A percentile compares a stretch with the other conserved stretches of the same genome.
phyloP scores from a whole-genome alignment of 192 early-diverging fungal genomes.

The Backusella australiensis region DNA sequence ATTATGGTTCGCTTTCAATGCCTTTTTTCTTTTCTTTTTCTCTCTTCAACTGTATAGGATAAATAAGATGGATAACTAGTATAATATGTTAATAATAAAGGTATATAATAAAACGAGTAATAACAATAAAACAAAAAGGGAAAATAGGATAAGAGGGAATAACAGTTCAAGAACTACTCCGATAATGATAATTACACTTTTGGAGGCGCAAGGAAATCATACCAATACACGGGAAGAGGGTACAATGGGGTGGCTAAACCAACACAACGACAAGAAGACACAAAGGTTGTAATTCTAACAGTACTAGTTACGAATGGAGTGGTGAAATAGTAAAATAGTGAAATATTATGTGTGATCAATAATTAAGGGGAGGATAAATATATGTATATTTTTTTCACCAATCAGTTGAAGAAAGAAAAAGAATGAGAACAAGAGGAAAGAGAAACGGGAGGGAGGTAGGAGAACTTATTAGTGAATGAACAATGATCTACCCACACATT shows the following conservation, averaged over 20 bases:
- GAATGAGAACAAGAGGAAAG: background rate
- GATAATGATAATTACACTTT: slow-evolving; percentile 22
- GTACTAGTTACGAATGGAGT: background rate
- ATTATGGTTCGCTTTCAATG: background rate
- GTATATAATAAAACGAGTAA: background rate
- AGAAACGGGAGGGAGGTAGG: background rate
- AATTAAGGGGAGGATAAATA: background rate
- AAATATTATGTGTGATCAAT: background rate
- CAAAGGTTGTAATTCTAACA: background rate
- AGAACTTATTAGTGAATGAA: slow-evolving; percentile 4
- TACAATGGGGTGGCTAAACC: slow-evolving; percentile 7
- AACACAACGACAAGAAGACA: background rate
- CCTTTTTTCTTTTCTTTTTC: background rate
- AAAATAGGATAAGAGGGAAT: background rate
- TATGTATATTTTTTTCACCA: background rate
- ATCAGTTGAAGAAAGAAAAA: slow-evolving; percentile 7
- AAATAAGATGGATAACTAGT: background rate
- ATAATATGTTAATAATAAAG: background rate
- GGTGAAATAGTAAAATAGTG: background rate
- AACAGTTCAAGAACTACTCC: slow-evolving; percentile 11
- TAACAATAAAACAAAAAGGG: background rate
- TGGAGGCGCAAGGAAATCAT: slow-evolving; percentile 16
- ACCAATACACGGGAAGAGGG: background rate
- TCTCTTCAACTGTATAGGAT: background rate
- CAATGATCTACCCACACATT: slow-evolving; percentile 4